These are phyloP conservation scores for Vaccinium macrocarpon DNA, from an alignment of 148 eudicot species.

Conservation along the genomic window DNA sequence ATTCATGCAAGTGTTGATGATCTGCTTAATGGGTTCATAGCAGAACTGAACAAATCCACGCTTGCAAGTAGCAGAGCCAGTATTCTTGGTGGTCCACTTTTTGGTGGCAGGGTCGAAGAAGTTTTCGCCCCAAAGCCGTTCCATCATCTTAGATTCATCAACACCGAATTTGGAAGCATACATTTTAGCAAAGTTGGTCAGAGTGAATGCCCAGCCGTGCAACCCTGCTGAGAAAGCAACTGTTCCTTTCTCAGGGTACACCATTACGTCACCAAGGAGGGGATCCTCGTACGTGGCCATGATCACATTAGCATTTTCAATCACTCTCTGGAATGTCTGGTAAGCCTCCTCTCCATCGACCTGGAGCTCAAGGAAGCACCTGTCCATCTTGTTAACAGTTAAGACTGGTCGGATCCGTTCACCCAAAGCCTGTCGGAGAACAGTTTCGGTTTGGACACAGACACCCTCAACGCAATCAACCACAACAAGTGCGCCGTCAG, in stretches of 20 bases:
- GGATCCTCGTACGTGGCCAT: constrained; percentile 90
- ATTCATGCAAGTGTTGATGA: constrained; percentile 72
- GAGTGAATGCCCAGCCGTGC: constrained; percentile 84
- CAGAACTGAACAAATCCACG: constrained; percentile 91
- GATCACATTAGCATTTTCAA: constrained; percentile 81
- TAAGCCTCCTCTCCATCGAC: constrained; percentile 88
- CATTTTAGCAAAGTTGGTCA: constrained; percentile 74
- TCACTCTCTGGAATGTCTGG: constrained; percentile 73
- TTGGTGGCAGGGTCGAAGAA: constrained; percentile 76
- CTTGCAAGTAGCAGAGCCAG: constrained; percentile 62
- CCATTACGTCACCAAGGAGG: constrained; percentile 72
- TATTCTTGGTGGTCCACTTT: constrained; percentile 74
- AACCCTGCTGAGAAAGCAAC: constrained; percentile 89
- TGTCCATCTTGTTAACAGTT: constrained; percentile 89
- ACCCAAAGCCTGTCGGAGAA: constrained; percentile 81
- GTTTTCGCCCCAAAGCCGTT: constrained; percentile 86
- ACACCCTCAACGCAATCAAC: constrained; percentile 85
- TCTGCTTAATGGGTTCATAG: constrained; percentile 82
- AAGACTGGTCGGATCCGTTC: constrained; percentile 77
- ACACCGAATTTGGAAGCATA: constrained; percentile 74
- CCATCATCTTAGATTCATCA: constrained; percentile 79
- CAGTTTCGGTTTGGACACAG: constrained; percentile 88
- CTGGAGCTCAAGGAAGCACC: constrained; percentile 88
- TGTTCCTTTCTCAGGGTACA: constrained; percentile 86
- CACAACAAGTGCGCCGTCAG: constrained; percentile 82